Evolutionary conservation across 768 basidiomycete genomes (phyloP).

Genomic region (Tubosaeta brunneosetosa): DNA sequence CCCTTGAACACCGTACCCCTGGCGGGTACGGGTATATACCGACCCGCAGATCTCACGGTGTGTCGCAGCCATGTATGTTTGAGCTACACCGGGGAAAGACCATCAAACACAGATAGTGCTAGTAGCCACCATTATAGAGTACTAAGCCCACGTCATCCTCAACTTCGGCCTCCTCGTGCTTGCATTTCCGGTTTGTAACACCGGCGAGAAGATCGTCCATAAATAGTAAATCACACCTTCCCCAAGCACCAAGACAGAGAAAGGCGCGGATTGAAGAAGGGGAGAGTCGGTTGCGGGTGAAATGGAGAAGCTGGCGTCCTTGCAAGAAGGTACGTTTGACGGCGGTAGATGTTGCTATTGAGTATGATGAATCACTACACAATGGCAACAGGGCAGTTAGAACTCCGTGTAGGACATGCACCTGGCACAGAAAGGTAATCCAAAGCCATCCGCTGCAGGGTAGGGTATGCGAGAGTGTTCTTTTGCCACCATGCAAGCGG

Average conservation of each 20-base stretch:
- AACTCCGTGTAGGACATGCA: too few species aligned
- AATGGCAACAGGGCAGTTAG: too few species aligned
- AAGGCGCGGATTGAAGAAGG: not conserved
- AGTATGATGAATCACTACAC: not conserved
- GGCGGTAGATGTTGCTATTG: not conserved
- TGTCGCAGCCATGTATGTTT: too few species aligned
- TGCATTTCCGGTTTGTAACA: not conserved
- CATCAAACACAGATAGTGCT: too few species aligned
- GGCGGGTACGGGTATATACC: not conserved
- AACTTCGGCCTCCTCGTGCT: too few species aligned
- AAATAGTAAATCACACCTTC: not conserved
- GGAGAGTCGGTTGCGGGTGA: not conserved
- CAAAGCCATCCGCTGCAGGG: too few species aligned
- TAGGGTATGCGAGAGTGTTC: too few species aligned
- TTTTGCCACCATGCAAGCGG: too few species aligned
- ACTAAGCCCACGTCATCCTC: too few species aligned
- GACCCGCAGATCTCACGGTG: not conserved
- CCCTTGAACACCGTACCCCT: not conserved
- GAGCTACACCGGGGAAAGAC: not conserved
- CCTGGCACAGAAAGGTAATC: too few species aligned
- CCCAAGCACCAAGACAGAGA: not conserved
- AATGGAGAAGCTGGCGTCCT: not conserved
- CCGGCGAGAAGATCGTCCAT: not conserved
- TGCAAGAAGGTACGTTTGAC: not conserved
- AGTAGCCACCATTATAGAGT: too few species aligned